Evolutionary conservation across 106 monocot species (phyloP).

Genomic region (Allium cepa): DNA sequence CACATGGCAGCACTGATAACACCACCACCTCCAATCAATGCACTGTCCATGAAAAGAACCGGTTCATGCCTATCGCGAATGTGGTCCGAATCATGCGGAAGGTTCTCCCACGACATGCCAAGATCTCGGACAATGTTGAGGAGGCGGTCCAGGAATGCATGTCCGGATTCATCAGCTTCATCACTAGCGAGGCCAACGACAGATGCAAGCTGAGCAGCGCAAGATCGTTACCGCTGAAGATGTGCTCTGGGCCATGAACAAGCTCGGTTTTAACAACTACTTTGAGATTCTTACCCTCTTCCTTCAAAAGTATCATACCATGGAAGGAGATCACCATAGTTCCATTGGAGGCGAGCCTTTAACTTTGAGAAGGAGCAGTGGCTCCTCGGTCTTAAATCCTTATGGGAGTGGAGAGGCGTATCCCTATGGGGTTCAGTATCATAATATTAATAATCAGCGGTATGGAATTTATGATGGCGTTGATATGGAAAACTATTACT

Average conservation of each 20-base stretch:
- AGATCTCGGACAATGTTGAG: conserved; percentile 69
- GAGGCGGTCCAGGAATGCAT: conserved; percentile 68
- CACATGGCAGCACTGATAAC: too few species aligned
- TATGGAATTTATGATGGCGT: too few species aligned
- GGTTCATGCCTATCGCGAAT: conserved; percentile 39
- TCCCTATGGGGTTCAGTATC: too few species aligned
- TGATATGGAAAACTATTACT: too few species aligned
- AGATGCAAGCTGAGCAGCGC: conserved; percentile 60
- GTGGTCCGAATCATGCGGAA: conserved; percentile 61
- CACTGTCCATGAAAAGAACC: too few species aligned
- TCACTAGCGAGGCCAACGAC: conserved; percentile 59
- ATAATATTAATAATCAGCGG: too few species aligned
- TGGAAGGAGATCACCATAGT: conserved; percentile 47
- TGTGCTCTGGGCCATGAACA: conserved; percentile 57
- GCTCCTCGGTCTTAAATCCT: too few species aligned
- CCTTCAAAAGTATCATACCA: conserved; percentile 38
- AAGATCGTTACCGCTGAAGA: conserved; percentile 64
- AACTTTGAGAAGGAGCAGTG: too few species aligned
- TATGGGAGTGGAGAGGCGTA: neutral
- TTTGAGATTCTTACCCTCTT: conserved; percentile 41
- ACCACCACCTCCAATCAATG: too few species aligned
- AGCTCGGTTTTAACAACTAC: conserved; percentile 61
- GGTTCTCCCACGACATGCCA: conserved; percentile 52
- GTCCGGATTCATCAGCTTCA: conserved; percentile 67
- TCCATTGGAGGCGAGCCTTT: neutral